Conservation (phyloP, 2,329 filamentous ascomycete genomes). For the Colletotrichum sp. region DNA sequence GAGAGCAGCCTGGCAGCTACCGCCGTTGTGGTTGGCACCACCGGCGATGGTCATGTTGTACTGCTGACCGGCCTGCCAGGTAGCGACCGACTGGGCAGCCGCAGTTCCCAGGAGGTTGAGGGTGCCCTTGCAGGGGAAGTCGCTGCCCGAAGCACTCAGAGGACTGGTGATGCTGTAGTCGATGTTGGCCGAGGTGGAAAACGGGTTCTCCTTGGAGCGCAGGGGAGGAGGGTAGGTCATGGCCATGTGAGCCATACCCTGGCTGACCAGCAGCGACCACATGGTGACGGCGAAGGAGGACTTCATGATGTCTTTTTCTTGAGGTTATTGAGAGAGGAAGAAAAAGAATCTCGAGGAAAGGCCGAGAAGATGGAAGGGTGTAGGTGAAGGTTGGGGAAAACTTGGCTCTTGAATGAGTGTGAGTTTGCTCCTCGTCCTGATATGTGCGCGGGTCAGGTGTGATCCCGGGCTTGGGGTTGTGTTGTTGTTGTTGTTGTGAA, state of each 20-base stretch:
- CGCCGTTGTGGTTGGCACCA: conserved; percentile 68
- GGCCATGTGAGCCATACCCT: conserved; percentile 61
- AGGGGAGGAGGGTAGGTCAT: conserved; percentile 59
- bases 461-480: background rate
- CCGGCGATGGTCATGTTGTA: conserved; percentile 71
- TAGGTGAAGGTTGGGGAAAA: background rate
- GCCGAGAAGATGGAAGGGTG: background rate
- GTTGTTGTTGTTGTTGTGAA: background rate
- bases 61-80: conserved; percentile 64
- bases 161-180: conserved; percentile 79
- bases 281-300: conserved; percentile 28
- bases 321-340: conserved; percentile 15
- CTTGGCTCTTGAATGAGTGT: conserved; percentile 3
- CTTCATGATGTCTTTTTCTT: conserved; percentile 39
- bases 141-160: conserved; percentile 60
- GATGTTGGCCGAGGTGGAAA: conserved; percentile 45
- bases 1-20: conserved; percentile 77
- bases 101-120: conserved; percentile 52
- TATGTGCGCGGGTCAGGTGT: background rate
- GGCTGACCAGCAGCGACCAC: conserved; percentile 40
- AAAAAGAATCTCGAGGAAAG: background rate
- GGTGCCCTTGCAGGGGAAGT: conserved; percentile 80
- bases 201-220: conserved; percentile 57
- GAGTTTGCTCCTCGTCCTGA: conserved; percentile 11
- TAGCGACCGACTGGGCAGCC: conserved; percentile 59